Base-by-base conservation (phyloP, 208 protist species). In the Trypanosoma lewisi region DNA sequence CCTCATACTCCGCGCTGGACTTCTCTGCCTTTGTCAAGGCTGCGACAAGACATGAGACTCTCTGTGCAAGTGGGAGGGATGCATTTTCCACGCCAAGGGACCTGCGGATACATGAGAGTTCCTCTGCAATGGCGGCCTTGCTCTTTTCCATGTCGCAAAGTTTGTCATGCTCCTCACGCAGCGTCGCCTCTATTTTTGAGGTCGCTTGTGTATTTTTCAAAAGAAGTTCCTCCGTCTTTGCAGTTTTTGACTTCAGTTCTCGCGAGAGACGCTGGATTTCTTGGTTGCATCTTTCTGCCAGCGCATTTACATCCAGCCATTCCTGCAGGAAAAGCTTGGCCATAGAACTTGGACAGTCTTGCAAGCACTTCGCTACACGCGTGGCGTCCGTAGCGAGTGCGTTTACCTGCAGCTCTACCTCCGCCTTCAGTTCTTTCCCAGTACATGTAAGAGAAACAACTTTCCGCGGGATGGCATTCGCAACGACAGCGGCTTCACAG, bases 351-450 rank as follows among this genome's bases (percentile, higher is more conserved):
- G 11, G 30, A 47, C 37, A 61, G 7, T 53, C 27, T 25, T 33
- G 25, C 21, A 62, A 16, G 17, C 11, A 23, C 30, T 55, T 45
- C 33, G 23, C 31, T 14, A 55, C 19, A 51, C 16, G 42, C 12
- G 28, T 17, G 11, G 19, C 21, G 5, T 37, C 27, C 19, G 31
- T 6, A 4, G 45, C 16, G 3, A 44, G 16, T 17, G 45, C 17
- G 37, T 47, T 17, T 6, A 70, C 6, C 30, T 62, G 54, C 31
- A 71, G 25, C 30, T 63, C 23, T n/a, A 71, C 11, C 31, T 57
- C 54, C 14, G 57, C 65, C 16, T 27, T 28, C 7, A 71, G 16
- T 34, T 54, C 44, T 7, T 44, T 12, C 16, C 9, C 21, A n/a
- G 23, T 58, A 31, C 42, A 64, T 2, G 9, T 27, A 16, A 71